phyloP scores from a whole-genome alignment of 2,329 filamentous ascomycete species.

The Diplodia sapinea region DNA sequence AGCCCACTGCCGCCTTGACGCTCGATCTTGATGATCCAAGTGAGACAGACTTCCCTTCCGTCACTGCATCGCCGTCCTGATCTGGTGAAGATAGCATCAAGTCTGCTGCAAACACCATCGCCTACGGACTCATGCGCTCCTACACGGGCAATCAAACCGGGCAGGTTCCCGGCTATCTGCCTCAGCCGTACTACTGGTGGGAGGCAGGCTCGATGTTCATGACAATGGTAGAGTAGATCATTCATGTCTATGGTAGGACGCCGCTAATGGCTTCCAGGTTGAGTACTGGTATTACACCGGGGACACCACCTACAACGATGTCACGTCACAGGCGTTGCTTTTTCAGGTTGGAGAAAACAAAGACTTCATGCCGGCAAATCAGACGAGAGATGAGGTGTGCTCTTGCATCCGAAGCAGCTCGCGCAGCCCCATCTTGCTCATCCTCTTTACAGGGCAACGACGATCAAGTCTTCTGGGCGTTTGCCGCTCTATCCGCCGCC shows the following conservation, averaged over 20 bases:
- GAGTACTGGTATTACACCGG: constrained; percentile 88
- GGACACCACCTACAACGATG: constrained; percentile 72
- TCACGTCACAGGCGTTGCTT: constrained; percentile 60
- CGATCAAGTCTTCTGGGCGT: constrained; percentile 65
- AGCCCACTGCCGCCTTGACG: constrained; percentile 2
- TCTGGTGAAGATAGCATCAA: constrained; percentile 46
- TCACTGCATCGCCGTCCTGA: not conserved
- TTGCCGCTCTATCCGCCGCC: constrained; percentile 62
- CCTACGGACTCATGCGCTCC: constrained; percentile 58
- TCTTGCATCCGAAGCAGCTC: not conserved
- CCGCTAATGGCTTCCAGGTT: constrained; percentile 44
- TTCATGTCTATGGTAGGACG: too few relatives aligned
- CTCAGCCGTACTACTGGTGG: constrained; percentile 67
- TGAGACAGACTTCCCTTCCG: not conserved
- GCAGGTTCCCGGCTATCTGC: constrained; percentile 58
- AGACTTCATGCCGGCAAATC: constrained; percentile 41
- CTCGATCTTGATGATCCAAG: constrained; percentile 23
- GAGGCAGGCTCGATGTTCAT: constrained; percentile 71
- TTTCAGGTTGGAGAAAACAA: constrained; percentile 42
- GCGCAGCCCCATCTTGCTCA: not conserved
- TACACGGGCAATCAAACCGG: constrained; percentile 59
- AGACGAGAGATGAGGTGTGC: constrained; percentile 42
- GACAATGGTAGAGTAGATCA: constrained; percentile 69
- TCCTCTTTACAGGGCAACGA: constrained; percentile 55
- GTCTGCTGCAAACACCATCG: constrained; percentile 51